Evolutionary conservation across 202 grass and related monocot genomes (phyloP).

Genomic region (Hordeum pubiflorum): DNA sequence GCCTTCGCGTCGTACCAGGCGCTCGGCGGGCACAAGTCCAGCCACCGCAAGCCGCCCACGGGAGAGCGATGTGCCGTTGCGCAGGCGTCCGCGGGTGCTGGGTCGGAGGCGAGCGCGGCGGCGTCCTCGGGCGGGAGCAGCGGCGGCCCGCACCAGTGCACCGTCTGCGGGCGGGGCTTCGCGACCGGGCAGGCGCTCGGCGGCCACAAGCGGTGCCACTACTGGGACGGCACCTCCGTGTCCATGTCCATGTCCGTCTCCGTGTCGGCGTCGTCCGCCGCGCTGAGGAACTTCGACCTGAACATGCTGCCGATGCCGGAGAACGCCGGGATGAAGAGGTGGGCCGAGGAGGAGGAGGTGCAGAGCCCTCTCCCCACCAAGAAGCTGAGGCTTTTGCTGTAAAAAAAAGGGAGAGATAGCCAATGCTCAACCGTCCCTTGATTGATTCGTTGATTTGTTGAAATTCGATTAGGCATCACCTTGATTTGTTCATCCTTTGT

Average conservation of each 20-base stretch:
- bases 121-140: background rate
- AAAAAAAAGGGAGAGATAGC: background rate
- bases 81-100: background rate
- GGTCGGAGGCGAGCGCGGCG: background rate
- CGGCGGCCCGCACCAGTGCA: conserved; percentile 62
- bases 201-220: conserved; percentile 44
- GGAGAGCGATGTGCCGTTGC: background rate
- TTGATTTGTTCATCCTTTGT: background rate
- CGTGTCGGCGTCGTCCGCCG: conserved; percentile 11
- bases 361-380: conserved; percentile 52
- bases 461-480: background rate
- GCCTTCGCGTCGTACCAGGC: conserved; percentile 85
- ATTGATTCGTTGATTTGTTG: conserved; percentile 11
- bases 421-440: background rate
- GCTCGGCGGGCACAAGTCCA: conserved; percentile 94
- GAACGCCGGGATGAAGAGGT: conserved; percentile 26
- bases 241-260: conserved; percentile 24
- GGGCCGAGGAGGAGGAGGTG: conserved; percentile 60
- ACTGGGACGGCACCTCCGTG: conserved; percentile 53
- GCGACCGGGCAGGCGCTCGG: conserved; percentile 26
- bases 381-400: conserved; percentile 36
- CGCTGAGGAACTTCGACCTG: conserved; percentile 67
- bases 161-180: conserved; percentile 61
- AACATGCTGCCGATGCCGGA: conserved; percentile 51
- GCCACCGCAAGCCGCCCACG: conserved; percentile 56